Evolutionary conservation across 192 early-diverging fungal genomes (phyloP).

Genomic region (Obelidium mucronatum): DNA sequence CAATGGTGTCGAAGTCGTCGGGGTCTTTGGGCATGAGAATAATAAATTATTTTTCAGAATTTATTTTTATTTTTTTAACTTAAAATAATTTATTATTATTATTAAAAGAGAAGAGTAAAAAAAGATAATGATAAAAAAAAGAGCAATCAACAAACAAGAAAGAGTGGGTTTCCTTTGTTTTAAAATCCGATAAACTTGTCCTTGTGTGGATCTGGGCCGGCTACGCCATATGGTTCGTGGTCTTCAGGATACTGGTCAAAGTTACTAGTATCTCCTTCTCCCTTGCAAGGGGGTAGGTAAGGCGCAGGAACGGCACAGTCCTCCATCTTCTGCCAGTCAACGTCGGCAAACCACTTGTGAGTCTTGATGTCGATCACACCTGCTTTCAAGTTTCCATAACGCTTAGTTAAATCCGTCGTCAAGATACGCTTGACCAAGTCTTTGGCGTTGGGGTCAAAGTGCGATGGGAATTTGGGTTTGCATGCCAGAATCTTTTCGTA

Average conservation of each 20-base stretch:
- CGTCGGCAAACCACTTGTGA: conserved; percentile 88
- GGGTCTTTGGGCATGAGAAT: not conserved
- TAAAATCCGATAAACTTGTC: conserved; percentile 76
- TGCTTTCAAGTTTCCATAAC: conserved; percentile 86
- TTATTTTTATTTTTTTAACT: too few species aligned
- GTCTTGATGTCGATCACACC: conserved; percentile 86
- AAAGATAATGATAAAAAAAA: not conserved
- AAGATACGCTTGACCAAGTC: conserved; percentile 85
- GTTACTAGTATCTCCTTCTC: conserved; percentile 87
- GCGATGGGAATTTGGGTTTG: conserved; percentile 82
- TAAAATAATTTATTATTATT: too few species aligned
- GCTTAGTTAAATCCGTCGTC: conserved; percentile 81
- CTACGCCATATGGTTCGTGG: conserved; percentile 78
- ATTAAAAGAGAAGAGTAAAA: not conserved
- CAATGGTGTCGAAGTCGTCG: conserved; percentile 48
- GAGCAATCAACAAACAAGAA: not conserved
- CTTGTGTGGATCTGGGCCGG: conserved; percentile 67
- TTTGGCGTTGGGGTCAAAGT: conserved; percentile 82
- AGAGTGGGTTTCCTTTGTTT: conserved; percentile 8
- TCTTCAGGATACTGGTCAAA: conserved; percentile 92
- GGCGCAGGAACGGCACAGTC: conserved; percentile 78
- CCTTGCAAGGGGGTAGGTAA: conserved; percentile 76
- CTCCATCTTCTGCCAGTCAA: conserved; percentile 82
- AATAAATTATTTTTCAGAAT: too few species aligned
- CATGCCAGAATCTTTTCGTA: conserved; percentile 94